Evolutionary conservation across 1,284 basidiomycete species (phyloP), one percentile per base, ranked within the genome.

Genomic region (Ceratobasidium sp.): DNA sequence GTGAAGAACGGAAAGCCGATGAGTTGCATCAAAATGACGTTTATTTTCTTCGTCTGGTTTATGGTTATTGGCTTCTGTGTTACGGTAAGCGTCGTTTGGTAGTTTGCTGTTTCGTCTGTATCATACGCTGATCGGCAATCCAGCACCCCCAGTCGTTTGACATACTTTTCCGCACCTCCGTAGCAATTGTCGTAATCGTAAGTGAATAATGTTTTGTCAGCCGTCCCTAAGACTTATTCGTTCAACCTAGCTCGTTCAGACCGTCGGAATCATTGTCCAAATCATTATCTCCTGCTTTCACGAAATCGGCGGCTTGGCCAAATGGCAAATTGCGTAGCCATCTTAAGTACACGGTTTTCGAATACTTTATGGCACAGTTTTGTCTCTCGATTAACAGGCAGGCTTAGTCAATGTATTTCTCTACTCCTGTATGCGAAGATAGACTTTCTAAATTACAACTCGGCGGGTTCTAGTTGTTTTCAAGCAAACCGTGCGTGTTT

Each of bases 101-200:
- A n/a, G 17, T 52, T 52, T 17, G 19, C 22, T 52, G 19, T 3
- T 8, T 52, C n/a, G 22, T n/a, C 51, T 1, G 19, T n/a, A 17
- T 7, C 17, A 17, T 52, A n/a, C n/a, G 51, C 51, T 52, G 22
- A 52, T 52, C 51, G 22, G 51, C 51, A 7, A 52, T n/a, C 22
- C 51, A 52, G 51, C 51, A 52, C 51, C 51, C 51, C 51, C 19
- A 52, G 51, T 52, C 51, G 17, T 52, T 52, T n/a, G 51, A 52
- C 19, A 52, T 52, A 17, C 22, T 52, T 52, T n/a, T 52, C 51
- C 51, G 51, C 51, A 17, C 19, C 8, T 17, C 19, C 19, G 51
- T 52, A n/a, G 51, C 51, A n/a, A 52, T 52, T n/a, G 51, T 17
- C 22, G 19, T 52, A n/a, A 52, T n/a, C 22, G 51, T 52, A 52